These are phyloP conservation scores for Physcomitrium patens DNA, from an alignment of 225 moss, liverwort and hornwort genomes.

Conservation along the genomic window DNA sequence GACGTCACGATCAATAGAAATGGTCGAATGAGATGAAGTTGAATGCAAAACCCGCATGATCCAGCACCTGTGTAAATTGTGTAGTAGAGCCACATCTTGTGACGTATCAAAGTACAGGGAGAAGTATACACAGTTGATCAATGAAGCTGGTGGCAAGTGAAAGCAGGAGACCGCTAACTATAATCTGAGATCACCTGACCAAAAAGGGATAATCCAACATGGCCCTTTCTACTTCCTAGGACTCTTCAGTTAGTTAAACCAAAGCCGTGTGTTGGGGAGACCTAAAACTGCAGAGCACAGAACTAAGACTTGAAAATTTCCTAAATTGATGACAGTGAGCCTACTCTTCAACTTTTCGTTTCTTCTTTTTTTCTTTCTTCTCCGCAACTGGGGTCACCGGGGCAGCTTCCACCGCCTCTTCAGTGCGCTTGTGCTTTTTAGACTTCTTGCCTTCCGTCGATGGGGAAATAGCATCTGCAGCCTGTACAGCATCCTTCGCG, in stretches of 20 bases:
- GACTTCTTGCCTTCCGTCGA: constrained; percentile 39
- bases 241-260: constrained; percentile 31
- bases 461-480: constrained; percentile 22
- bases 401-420: constrained; percentile 10
- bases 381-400: constrained; percentile 33
- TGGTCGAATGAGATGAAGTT: no score
- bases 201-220: constrained; percentile 32
- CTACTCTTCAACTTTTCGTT: constrained; percentile 53
- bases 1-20: no score
- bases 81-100: neutral
- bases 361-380: constrained; percentile 55
- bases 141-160: constrained; percentile 20
- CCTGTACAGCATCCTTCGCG: constrained; percentile 12
- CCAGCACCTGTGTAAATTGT: neutral
- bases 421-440: constrained; percentile 47
- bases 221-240: constrained; percentile 39
- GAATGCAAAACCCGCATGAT: neutral
- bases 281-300: constrained; percentile 33
- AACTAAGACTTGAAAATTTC: constrained; percentile 32
- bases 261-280: constrained; percentile 30
- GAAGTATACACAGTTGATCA: neutral
- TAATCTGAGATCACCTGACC: constrained; percentile 31
- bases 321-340: neutral
- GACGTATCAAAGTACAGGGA: neutral
- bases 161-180: constrained; percentile 21